Evolutionary conservation across 768 basidiomycete genomes (phyloP), one percentile per base, ranked within the genome.

Genomic region (Pleurotus pulmonarius): DNA sequence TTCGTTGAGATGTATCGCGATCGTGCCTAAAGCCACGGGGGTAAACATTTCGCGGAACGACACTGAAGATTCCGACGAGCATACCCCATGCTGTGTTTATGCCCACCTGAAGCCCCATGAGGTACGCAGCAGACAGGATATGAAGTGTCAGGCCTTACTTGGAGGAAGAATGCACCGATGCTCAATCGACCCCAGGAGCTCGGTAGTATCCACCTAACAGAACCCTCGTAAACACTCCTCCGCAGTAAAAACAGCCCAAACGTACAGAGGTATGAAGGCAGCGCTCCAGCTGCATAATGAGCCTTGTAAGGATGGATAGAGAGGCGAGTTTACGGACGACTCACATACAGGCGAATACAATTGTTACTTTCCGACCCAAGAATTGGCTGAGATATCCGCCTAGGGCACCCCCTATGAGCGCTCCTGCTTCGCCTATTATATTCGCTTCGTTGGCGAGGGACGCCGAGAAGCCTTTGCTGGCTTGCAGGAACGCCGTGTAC

Each of bases 1-100:
- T 66, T 89, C 87, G 39, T 76, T 73, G 38, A 88, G 76, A 64
- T 81, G 81, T 58, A 87, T 80, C 7, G 86, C 85, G 48, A 61
- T 52, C 12, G 55, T 37, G 18, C 60, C 60, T 60, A 2, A 3
- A 48, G 29, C 11, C 1, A 15, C 43, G 25, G 29, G 5, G 12
- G 22, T 26, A 5, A 12, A 40, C 6, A 26, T 3, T n/a, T 13
- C 15, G 16, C n/a, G n/a, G n/a, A n/a, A 29, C 37, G 34, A 22
- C 45, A 37, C 16, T n/a, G 16, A 24, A 13, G 25, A 9, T 9
- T 22, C 15, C 45, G 16, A 22, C 15, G 34, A 6, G 25, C 45
- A 16, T 45, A 59, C 83, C 84, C 84, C 84, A 86, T 39, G 85
- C 85, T 25, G 82, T 85, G 65, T 88, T 87, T 1, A 88, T 83